A percentile compares a stretch with the other conserved stretches of the same genome.
phyloP scores from a whole-genome alignment of 208 protist species.

The Crithidia mellificae region DNA sequence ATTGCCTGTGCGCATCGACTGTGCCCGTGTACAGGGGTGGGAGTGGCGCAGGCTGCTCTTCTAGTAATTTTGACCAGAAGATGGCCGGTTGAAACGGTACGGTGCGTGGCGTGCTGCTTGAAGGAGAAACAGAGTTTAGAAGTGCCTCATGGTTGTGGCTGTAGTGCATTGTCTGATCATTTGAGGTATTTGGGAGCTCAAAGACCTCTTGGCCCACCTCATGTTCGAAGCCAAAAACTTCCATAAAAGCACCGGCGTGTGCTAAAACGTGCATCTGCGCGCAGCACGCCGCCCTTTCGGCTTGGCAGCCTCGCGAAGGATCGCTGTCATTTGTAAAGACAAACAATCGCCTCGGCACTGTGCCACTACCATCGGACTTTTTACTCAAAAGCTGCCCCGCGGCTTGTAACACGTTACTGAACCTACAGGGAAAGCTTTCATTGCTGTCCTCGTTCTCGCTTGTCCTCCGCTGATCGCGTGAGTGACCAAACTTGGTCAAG shows the following conservation, averaged over 20 bases:
- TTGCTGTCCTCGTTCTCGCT: neutral
- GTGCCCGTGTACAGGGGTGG: no score
- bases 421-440: neutral
- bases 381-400: conserved; percentile 69
- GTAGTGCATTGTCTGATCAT: no score
- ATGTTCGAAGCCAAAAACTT: conserved; percentile 68
- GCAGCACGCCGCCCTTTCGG: conserved; percentile 45
- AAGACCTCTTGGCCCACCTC: neutral
- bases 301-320: conserved; percentile 44
- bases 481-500: conserved; percentile 8
- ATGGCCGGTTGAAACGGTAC: neutral
- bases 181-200: no score
- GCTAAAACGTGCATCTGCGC: conserved; percentile 45
- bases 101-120: neutral
- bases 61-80: conserved; percentile 40
- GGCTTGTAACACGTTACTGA: conserved; percentile 73
- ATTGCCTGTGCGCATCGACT: neutral
- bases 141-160: no score
- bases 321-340: conserved; percentile 87
- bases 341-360: conserved; percentile 70
- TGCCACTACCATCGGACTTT: conserved; percentile 14
- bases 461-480: neutral
- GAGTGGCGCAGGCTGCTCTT: conserved; percentile 10
- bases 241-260: conserved; percentile 53
- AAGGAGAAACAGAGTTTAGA: no score